Evolutionary conservation across 352 stramenopile species (phyloP).

Genomic region (Chrysophaeum taylorii): DNA sequence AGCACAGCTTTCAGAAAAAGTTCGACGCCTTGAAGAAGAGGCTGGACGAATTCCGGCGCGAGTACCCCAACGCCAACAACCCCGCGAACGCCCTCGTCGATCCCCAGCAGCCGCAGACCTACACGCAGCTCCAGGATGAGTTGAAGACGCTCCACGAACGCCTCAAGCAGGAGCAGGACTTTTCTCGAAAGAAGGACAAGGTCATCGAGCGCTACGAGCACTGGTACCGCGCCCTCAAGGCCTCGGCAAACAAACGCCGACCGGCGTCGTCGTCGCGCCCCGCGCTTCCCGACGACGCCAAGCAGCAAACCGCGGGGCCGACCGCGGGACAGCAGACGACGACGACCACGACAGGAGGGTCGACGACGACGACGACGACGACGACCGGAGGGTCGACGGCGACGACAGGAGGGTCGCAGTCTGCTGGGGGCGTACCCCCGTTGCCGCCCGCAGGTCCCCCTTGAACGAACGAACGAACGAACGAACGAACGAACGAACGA

Average conservation of each 20-base stretch:
- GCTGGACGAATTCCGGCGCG: constrained; percentile 6
- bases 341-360: no score
- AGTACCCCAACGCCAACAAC: neutral
- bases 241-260: neutral
- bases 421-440: no score
- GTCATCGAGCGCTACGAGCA: constrained; percentile 16
- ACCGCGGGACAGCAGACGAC: no score
- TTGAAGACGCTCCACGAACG: neutral
- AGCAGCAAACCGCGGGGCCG: no score
- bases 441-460: no score
- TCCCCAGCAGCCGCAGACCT: neutral
- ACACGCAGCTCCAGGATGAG: neutral
- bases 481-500: no score
- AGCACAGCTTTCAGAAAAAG: neutral
- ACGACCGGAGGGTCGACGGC: no score
- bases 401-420: no score
- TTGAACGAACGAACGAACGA: no score
- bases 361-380: no score
- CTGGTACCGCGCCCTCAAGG: constrained; percentile 15
- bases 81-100: neutral
- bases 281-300: no score
- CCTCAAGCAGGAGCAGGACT: neutral
- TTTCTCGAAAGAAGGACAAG: neutral
- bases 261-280: no score
- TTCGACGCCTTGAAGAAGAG: neutral